Evolutionary conservation across 1,284 basidiomycete genomes (phyloP).

Genomic region (Cryptococcus sp.): DNA sequence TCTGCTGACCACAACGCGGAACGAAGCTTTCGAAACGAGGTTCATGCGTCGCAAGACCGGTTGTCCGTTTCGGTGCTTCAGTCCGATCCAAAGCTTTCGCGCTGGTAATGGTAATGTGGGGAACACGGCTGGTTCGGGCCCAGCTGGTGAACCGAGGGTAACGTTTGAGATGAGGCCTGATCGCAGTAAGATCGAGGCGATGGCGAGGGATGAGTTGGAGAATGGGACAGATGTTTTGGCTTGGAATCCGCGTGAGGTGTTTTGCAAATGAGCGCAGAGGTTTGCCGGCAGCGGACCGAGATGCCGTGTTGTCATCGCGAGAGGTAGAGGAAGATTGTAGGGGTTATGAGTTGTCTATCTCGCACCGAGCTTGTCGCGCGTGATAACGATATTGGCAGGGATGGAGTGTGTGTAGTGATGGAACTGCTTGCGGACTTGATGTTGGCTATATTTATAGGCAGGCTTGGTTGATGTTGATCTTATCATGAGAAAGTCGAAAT

Average conservation of each 20-base stretch:
- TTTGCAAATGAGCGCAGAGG: conserved; percentile 50
- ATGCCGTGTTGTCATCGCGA: conserved; percentile 19
- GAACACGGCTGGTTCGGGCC: conserved; percentile 44
- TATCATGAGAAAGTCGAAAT: neutral
- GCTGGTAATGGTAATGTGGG: conserved; percentile 33
- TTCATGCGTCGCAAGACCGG: conserved; percentile 48
- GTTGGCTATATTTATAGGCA: too few relatives aligned
- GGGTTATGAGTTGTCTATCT: too few relatives aligned
- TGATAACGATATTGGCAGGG: too few relatives aligned
- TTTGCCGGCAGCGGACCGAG: conserved; percentile 45
- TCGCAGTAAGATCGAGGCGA: conserved; percentile 50
- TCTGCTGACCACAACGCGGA: conserved; percentile 38
- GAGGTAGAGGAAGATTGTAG: too few relatives aligned
- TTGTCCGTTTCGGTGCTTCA: conserved; percentile 50
- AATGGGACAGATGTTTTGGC: conserved; percentile 49
- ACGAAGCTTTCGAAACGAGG: conserved; percentile 46
- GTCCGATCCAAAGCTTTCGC: conserved; percentile 46
- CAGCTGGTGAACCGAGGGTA: conserved; percentile 44
- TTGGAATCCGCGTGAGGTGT: conserved; percentile 47
- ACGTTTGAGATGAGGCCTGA: conserved; percentile 51
- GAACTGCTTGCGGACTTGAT: too few relatives aligned
- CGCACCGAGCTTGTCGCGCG: too few relatives aligned
- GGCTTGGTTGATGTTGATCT: too few relatives aligned
- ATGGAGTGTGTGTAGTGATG: too few relatives aligned
- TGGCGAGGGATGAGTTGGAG: conserved; percentile 43